Percentiles rank a stretch among this genome's conserved stretches.
These are phyloP conservation scores for Drechslera avenae DNA, from an alignment of 2,329 filamentous ascomycete genomes.

Conservation along the genomic window DNA sequence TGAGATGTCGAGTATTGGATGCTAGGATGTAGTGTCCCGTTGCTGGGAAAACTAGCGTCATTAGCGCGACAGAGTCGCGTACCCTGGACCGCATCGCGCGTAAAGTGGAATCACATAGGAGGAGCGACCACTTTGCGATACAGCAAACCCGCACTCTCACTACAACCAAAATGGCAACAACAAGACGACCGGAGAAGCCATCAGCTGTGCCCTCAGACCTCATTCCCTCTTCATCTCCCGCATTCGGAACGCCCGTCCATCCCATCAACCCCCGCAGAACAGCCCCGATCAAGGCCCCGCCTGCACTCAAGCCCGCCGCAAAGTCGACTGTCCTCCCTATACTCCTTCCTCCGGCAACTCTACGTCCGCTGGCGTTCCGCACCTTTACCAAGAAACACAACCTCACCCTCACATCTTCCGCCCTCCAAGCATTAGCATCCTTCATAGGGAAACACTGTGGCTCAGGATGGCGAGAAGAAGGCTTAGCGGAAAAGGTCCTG, in stretches of 20 bases:
- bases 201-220: slow-evolving; percentile 54
- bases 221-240: slow-evolving; percentile 86
- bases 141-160: slow-evolving; percentile 7
- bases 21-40: neutral
- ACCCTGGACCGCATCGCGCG: slow-evolving; percentile 28
- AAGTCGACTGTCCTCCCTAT: slow-evolving; percentile 78
- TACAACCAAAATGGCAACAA: slow-evolving; percentile 32
- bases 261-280: slow-evolving; percentile 66
- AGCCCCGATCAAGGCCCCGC: slow-evolving; percentile 52
- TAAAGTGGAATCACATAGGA: slow-evolving; percentile 19
- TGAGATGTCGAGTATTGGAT: slow-evolving; percentile 5
- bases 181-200: slow-evolving; percentile 39
- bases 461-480: slow-evolving; percentile 94
- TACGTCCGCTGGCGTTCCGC: slow-evolving; percentile 89
- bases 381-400: slow-evolving; percentile 98
- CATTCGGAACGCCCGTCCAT: slow-evolving; percentile 84
- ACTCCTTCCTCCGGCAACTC: slow-evolving; percentile 80
- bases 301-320: slow-evolving; percentile 56
- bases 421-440: slow-evolving; percentile 79
- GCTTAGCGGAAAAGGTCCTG: slow-evolving; percentile 86
- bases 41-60: slow-evolving; percentile 13
- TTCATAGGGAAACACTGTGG: slow-evolving; percentile 96
- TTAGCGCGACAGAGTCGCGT: slow-evolving; percentile 11
- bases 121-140: slow-evolving; percentile 2
- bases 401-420: slow-evolving; percentile 85